These are phyloP conservation scores for Lasiodiplodia citricola DNA, from an alignment of 2,329 filamentous ascomycete genomes.

Conservation along the genomic window DNA sequence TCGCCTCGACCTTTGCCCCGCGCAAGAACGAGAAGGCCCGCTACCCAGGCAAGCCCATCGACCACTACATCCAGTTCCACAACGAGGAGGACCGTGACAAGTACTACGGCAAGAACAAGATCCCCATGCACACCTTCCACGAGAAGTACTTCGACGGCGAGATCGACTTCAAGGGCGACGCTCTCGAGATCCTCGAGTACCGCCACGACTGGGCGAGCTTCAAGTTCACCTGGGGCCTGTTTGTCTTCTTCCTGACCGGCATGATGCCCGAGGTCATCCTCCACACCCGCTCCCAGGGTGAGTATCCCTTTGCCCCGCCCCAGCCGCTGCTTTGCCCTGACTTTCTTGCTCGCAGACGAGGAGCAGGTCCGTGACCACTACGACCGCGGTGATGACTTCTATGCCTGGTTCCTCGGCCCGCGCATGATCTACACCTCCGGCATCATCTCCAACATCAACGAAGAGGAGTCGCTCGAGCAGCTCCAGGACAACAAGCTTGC, in stretches of 20 bases:
- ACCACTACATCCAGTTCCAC: constrained; percentile 89
- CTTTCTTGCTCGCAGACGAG: constrained; percentile 69
- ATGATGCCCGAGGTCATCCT: constrained; percentile 91
- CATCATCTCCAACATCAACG: constrained; percentile 84
- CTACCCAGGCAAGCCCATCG: constrained; percentile 83
- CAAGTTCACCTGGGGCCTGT: constrained; percentile 82
- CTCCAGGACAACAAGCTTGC: constrained; percentile 97
- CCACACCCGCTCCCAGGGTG: constrained; percentile 88
- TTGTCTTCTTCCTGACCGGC: constrained; percentile 85
- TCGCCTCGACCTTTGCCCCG: constrained; percentile 79
- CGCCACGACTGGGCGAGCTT: constrained; percentile 97
- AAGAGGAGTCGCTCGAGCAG: constrained; percentile 90
- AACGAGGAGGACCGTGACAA: constrained; percentile 63
- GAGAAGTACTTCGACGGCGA: constrained; percentile 98
- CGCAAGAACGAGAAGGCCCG: constrained; percentile 92
- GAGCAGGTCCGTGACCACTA: constrained; percentile 98
- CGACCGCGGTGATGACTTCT: constrained; percentile 97
- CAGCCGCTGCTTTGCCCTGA: constrained; percentile 5
- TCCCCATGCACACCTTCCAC: constrained; percentile 91
- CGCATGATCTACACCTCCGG: constrained; percentile 99
- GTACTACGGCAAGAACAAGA: constrained; percentile 79
- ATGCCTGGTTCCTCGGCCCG: constrained; percentile 96
- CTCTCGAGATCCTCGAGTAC: constrained; percentile 87
- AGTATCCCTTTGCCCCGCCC: constrained; percentile 30
- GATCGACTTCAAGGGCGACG: constrained; percentile 94